A percentile compares a stretch with the other conserved stretches of the same genome.
phyloP scores from a whole-genome alignment of 495 filamentous ascomycete genomes.

The Bombardia bombarda region DNA sequence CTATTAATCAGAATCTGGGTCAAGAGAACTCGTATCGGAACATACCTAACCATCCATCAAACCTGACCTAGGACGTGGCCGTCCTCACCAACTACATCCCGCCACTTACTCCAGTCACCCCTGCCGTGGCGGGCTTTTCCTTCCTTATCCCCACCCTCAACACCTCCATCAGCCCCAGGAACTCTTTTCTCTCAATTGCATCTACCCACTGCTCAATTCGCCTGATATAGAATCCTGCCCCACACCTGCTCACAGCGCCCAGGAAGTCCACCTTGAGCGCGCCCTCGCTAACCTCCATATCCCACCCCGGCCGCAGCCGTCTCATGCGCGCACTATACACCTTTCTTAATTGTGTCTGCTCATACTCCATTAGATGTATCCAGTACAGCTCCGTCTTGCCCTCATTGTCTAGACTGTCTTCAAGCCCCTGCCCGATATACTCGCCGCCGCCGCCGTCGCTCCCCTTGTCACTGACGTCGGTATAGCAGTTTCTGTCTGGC shows the following conservation, averaged over 20 bases:
- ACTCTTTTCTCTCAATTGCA: conserved; percentile 17
- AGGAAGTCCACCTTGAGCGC: conserved; percentile 15
- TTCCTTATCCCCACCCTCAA: conserved; percentile 19
- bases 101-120: no score
- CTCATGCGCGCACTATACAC: conserved; percentile 21
- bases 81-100: no score
- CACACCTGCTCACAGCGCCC: conserved; percentile 13
- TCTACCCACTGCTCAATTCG: conserved; percentile 24
- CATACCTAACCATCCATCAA: no score
- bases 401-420: conserved; percentile 22
- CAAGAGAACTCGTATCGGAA: no score
- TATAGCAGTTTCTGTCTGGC: conserved; percentile 25
- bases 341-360: conserved; percentile 25
- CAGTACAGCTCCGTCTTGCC: conserved; percentile 29
- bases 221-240: conserved; percentile 16
- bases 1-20: no score
- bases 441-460: conserved; percentile 4
- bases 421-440: conserved; percentile 4
- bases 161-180: conserved; percentile 16
- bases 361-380: conserved; percentile 31
- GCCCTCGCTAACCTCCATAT: conserved; percentile 7
- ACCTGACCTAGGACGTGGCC: no score
- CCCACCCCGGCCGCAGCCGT: conserved; percentile 15
- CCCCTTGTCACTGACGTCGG: conserved; percentile 14
- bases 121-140: conserved; percentile 5